These are phyloP conservation scores for Thermothielavioides terrestris DNA, from an alignment of 495 filamentous ascomycete species.

Conservation along the genomic window DNA sequence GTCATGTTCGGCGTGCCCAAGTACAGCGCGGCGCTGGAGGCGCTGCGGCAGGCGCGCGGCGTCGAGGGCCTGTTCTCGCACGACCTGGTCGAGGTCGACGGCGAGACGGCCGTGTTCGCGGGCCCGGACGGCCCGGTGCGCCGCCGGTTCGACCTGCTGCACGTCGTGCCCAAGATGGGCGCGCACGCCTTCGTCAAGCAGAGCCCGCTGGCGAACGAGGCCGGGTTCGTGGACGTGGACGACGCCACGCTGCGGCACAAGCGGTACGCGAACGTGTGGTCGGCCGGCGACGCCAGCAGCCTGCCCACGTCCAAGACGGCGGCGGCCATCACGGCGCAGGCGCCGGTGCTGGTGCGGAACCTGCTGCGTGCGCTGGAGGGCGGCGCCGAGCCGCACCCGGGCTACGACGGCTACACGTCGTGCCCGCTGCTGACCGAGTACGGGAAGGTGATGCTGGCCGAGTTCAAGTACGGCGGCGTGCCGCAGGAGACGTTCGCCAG, in stretches of 20 bases:
- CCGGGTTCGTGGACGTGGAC: conserved; percentile 58
- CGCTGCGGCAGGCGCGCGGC: conserved; percentile 51
- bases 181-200: conserved; percentile 52
- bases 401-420: conserved; percentile 61
- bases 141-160: conserved; percentile 51
- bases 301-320: conserved; percentile 62
- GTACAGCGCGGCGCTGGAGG: conserved; percentile 53
- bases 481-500: conserved; percentile 60
- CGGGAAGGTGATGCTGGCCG: conserved; percentile 58
- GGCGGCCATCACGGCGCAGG: conserved; percentile 55
- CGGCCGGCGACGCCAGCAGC: conserved; percentile 58
- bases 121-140: conserved; percentile 33
- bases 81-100: conserved; percentile 53
- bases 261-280: conserved; percentile 59
- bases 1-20: conserved; percentile 63
- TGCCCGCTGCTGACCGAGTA: conserved; percentile 60
- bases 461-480: conserved; percentile 65
- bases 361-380: conserved; percentile 46
- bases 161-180: conserved; percentile 55
- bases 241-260: conserved; percentile 51
- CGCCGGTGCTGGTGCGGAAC: conserved; percentile 52
- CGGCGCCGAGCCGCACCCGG: conserved; percentile 39
- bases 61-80: conserved; percentile 61
- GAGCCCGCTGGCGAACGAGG: conserved; percentile 48
- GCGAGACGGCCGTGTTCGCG: conserved; percentile 46